These are phyloP conservation scores for Hymenotorrendiella dingleyae DNA, from an alignment of 2,329 filamentous ascomycete genomes.

Conservation along the genomic window DNA sequence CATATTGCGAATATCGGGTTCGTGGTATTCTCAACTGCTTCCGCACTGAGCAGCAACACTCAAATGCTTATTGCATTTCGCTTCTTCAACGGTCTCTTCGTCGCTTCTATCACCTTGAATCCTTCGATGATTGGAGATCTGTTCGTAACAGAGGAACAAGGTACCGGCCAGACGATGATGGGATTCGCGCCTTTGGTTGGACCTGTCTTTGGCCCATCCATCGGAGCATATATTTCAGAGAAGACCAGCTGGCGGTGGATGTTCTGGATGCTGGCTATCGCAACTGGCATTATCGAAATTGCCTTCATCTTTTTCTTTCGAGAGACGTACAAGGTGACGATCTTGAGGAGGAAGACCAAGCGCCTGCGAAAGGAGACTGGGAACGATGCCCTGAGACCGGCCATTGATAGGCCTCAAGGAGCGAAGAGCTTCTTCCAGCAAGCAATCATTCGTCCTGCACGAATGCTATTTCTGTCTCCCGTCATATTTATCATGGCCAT, in stretches of 20 bases:
- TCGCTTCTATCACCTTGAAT: conserved; percentile 44
- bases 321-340: conserved; percentile 34
- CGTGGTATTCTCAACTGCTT: conserved; percentile 34
- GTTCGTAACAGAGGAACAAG: conserved; percentile 50
- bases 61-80: conserved; percentile 49
- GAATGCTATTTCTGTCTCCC: conserved; percentile 31
- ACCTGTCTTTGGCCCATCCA: conserved; percentile 29
- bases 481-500: conserved; percentile 29
- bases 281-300: conserved; percentile 34
- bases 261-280: conserved; percentile 42
- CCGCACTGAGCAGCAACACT: conserved; percentile 43
- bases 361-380: conserved; percentile 31
- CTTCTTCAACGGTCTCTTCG: conserved; percentile 51
- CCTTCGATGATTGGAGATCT: conserved; percentile 63
- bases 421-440: conserved; percentile 27
- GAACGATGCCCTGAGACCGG: conserved; percentile 43
- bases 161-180: conserved; percentile 48
- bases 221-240: conserved; percentile 32
- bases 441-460: conserved; percentile 43
- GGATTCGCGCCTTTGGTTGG: conserved; percentile 36
- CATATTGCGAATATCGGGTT: conserved; percentile 46
- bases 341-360: conserved; percentile 32
- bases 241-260: conserved; percentile 34
- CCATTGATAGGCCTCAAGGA: conserved; percentile 24
- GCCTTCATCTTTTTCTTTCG: conserved; percentile 38